A percentile compares a stretch with the other conserved stretches of the same genome.
Conservation (phyloP, 495 filamentous ascomycete species). For the Pyrenopolyporus hunteri region DNA sequence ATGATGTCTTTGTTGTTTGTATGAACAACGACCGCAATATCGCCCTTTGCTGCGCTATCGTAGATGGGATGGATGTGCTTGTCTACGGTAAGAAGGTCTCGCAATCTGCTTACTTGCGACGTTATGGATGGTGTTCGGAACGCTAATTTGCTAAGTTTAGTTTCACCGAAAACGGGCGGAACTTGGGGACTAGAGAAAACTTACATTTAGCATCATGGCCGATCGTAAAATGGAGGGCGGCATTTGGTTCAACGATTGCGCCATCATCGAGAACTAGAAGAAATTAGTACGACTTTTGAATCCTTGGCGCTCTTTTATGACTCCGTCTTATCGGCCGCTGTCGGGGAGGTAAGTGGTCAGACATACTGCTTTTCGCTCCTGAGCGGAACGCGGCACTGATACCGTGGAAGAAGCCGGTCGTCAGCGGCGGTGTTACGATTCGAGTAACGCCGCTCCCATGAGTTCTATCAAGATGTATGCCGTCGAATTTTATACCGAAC, state of each 20-base stretch:
- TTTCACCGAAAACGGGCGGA: not conserved
- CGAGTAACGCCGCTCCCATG: conserved; percentile 57
- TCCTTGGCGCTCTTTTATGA: too few relatives aligned
- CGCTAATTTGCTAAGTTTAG: conserved; percentile 1
- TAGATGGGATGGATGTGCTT: conserved; percentile 25
- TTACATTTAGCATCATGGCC: conserved; percentile 43
- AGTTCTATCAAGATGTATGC: conserved; percentile 50
- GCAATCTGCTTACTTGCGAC: conserved; percentile 22
- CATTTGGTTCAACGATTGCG: conserved; percentile 49
- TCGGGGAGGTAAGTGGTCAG: not conserved
- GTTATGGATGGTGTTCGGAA: conserved; percentile 22
- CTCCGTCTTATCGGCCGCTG: not conserved
- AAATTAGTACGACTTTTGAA: not conserved
- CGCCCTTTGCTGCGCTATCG: conserved; percentile 16
- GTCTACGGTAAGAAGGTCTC: conserved; percentile 22
- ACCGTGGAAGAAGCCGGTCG: conserved; percentile 51
- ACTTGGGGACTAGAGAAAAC: not conserved
- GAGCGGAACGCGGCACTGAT: conserved; percentile 55
- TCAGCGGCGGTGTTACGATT: conserved; percentile 53
- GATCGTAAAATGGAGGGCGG: conserved; percentile 53
- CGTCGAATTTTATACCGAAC: conserved; percentile 57
- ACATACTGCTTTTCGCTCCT: conserved; percentile 45
- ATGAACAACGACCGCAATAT: conserved; percentile 24
- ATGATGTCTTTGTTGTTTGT: conserved; percentile 32
- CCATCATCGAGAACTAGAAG: conserved; percentile 41